Percentiles rank a stretch among this genome's conserved stretches.
These are phyloP conservation scores for Phytophthora macrochlamydospora DNA, from an alignment of 352 stramenopile species.

Conservation along the genomic window DNA sequence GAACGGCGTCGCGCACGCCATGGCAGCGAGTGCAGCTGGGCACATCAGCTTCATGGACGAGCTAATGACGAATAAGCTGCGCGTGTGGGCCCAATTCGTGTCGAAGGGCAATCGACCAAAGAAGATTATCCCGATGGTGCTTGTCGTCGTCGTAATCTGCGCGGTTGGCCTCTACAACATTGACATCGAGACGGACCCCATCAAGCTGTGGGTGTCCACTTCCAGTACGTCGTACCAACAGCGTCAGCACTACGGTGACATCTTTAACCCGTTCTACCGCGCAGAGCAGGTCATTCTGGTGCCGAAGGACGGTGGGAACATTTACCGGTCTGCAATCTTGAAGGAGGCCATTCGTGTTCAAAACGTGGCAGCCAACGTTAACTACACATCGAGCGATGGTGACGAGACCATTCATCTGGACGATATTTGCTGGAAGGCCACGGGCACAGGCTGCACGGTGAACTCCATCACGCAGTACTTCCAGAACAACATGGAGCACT, in stretches of 20 bases:
- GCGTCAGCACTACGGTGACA: constrained; percentile 58
- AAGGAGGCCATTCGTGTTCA: constrained; percentile 62
- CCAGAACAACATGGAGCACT: constrained; percentile 66
- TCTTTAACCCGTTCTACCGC: constrained; percentile 79
- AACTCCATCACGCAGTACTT: constrained; percentile 73
- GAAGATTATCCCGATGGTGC: constrained; percentile 43
- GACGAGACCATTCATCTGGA: constrained; percentile 36
- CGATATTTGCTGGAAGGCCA: constrained; percentile 75
- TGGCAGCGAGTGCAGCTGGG: constrained; percentile 16
- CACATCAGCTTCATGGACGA: constrained; percentile 53
- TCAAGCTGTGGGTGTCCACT: constrained; percentile 71
- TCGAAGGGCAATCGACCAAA: constrained; percentile 42
- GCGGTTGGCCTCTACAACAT: constrained; percentile 44
- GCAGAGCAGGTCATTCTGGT: constrained; percentile 73
- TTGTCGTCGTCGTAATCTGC: constrained; percentile 46
- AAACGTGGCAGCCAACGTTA: constrained; percentile 43
- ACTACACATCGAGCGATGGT: constrained; percentile 35
- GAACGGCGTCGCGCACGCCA: constrained; percentile 27
- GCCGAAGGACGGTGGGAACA: constrained; percentile 62
- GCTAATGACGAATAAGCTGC: constrained; percentile 46
- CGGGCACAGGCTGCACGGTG: constrained; percentile 57
- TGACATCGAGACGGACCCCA: constrained; percentile 62
- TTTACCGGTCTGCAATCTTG: constrained; percentile 53
- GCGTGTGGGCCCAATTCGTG: constrained; percentile 46
- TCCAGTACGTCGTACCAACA: constrained; percentile 62